Evolutionary conservation across 1,284 basidiomycete species (phyloP), one percentile per base, ranked within the genome.

Genomic region (Puccinia horiana): DNA sequence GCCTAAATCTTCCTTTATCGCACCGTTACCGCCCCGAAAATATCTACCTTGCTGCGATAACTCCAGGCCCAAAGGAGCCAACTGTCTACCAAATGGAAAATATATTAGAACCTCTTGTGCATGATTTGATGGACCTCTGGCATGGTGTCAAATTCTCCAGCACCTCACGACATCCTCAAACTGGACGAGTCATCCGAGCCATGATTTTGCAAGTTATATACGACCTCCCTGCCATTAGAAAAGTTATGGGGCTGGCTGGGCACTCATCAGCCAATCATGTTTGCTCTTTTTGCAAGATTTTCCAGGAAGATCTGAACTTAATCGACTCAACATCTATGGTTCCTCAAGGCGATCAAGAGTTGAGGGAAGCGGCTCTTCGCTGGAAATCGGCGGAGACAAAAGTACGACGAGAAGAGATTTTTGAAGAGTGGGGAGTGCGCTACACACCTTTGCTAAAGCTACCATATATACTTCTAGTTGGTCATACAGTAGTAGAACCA

Each of bases 11-110:
- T 32, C 88, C 88, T 9, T 84, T 84, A 0, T 52, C 83, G 4
- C 52, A 87, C 29, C 86, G 88, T 0, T 87, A 86, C 82, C 83
- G 84, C 20, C 61, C 83, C 0, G 86, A 89, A 72, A 88, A 89
- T 69, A 84, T 88, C 20, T 88, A 84, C 79, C 84, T 88, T 16
- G 86, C 86, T 8, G 87, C 87, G 0, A 83, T 89, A 23, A 86
- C 86, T 86, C 88, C 86, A 14, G 85, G 85, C 8, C 84, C 83
- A 8, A 32, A 49, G n/a, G 83, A 85, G 58, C 85, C 84, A 16
- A 65, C 42, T 1, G 35, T 81, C 4, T 56, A 83, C 12, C 67
- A 85, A 26, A 77, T 87, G 47, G 87, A 88, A 70, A 85, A 86
- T 37, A 84, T 86, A 73, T 56, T 88, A 1, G 23, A 65, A n/a